A percentile compares a stretch with the other conserved stretches of the same genome.
phyloP scores from a whole-genome alignment of 2,329 filamentous ascomycete species.

The Stromatinia cepivora region DNA sequence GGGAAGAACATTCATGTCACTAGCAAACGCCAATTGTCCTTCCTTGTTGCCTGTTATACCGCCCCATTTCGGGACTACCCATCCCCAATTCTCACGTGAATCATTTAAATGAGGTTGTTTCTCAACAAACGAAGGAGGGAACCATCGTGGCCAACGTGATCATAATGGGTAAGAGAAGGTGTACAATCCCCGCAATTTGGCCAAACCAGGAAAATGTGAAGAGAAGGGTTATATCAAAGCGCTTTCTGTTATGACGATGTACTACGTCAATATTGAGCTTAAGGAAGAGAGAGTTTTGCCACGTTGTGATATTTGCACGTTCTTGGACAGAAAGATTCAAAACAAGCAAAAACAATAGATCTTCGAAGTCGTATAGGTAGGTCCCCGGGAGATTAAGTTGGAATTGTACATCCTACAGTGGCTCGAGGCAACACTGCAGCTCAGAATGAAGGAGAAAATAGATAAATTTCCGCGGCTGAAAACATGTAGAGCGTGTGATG shows the following conservation, averaged over 20 bases:
- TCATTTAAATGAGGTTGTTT: constrained; percentile 23
- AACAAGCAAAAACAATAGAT: background rate
- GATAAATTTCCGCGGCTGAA: background rate
- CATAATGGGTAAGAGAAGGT: background rate
- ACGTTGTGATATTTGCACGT: background rate
- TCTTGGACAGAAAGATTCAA: background rate
- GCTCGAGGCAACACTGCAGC: background rate
- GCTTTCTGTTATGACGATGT: constrained; percentile 2
- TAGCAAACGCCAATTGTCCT: constrained; percentile 3
- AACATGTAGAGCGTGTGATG: constrained; percentile 8
- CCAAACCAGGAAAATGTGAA: background rate
- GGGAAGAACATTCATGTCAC: constrained; percentile 3
- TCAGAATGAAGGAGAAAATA: constrained; percentile 1
- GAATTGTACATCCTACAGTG: background rate
- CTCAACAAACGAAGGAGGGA: background rate
- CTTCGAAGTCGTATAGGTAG: background rate
- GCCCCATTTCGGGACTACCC: background rate
- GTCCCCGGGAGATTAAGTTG: constrained; percentile 5
- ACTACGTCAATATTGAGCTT: constrained; percentile 4
- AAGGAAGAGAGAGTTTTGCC: background rate
- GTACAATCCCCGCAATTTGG: background rate
- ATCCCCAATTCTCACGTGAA: background rate
- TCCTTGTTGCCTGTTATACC: constrained; percentile 11
- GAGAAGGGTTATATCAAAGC: background rate
- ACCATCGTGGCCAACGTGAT: background rate